Percentiles rank a stretch among this genome's conserved stretches.
These are phyloP conservation scores for Clohesyomyces aquaticus DNA, from an alignment of 495 filamentous ascomycete genomes.

Conservation along the genomic window DNA sequence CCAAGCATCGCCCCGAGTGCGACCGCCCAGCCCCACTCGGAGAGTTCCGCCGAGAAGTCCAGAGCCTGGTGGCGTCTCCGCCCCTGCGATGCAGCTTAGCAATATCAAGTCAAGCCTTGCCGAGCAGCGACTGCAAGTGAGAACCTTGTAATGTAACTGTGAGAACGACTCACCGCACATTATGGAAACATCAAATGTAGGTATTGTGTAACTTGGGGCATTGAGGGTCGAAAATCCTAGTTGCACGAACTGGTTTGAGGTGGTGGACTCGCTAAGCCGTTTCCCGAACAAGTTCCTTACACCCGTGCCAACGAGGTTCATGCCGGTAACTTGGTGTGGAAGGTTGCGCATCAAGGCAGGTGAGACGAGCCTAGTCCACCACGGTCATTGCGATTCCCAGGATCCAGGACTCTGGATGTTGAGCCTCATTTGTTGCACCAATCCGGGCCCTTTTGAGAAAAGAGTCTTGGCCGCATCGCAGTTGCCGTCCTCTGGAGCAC, in stretches of 20 bases:
- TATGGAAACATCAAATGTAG: too few relatives aligned
- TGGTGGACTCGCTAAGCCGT: neutral
- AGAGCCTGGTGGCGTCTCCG: conserved; percentile 20
- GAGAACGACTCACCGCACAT: neutral
- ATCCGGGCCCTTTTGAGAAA: neutral
- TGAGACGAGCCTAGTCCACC: conserved; percentile 3
- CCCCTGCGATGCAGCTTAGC: conserved; percentile 7
- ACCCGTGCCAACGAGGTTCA: conserved; percentile 9
- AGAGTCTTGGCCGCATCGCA: neutral
- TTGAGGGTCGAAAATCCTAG: neutral
- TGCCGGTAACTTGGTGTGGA: neutral
- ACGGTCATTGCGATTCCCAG: neutral
- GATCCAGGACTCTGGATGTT: neutral
- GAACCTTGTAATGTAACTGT: neutral
- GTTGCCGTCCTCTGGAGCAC: too few relatives aligned
- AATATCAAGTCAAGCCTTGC: neutral
- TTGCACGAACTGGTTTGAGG: neutral
- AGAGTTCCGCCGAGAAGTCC: conserved; percentile 10
- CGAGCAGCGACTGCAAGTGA: neutral
- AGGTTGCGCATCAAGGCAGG: conserved; percentile 8
- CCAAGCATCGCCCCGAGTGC: neutral
- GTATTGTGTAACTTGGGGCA: too few relatives aligned
- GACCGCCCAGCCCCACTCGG: conserved; percentile 4
- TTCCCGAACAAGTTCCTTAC: neutral
- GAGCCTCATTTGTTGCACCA: neutral